Conservation (phyloP, 306 rosid genomes). For the Luffa aegyptiaca region DNA sequence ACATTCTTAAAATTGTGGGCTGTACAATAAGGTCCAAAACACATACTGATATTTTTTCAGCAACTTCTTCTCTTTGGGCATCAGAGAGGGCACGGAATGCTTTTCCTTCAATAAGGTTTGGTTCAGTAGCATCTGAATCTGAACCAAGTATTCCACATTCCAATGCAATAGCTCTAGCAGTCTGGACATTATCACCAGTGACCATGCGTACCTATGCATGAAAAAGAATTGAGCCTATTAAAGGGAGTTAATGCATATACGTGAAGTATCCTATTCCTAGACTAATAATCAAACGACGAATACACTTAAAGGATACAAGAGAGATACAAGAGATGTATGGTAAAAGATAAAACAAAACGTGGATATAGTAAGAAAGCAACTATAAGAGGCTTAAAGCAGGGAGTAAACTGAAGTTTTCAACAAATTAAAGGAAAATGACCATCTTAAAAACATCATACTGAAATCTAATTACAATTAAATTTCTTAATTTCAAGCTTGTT, state of each 20-base stretch:
- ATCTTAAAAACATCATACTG: neutral
- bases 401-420: neutral
- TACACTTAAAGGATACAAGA: neutral
- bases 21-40: neutral
- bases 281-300: neutral
- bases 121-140: slow-evolving; percentile 42
- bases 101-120: slow-evolving; percentile 71
- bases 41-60: slow-evolving; percentile 55
- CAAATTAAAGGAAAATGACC: neutral
- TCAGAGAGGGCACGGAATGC: slow-evolving; percentile 55
- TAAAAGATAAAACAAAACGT: neutral
- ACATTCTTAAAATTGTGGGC: neutral
- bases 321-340: neutral
- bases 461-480: neutral
- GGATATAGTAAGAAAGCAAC: neutral
- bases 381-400: neutral
- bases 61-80: slow-evolving; percentile 37
- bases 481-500: neutral
- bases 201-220: slow-evolving; percentile 67
- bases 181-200: slow-evolving; percentile 86
- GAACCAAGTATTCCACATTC: slow-evolving; percentile 84
- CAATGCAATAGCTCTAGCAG: slow-evolving; percentile 85
- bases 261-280: neutral
- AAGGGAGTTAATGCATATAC: neutral
- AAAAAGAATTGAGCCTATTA: neutral